phyloP scores from a whole-genome alignment of 306 rosid genomes.

The Mimosa bimucronata region DNA sequence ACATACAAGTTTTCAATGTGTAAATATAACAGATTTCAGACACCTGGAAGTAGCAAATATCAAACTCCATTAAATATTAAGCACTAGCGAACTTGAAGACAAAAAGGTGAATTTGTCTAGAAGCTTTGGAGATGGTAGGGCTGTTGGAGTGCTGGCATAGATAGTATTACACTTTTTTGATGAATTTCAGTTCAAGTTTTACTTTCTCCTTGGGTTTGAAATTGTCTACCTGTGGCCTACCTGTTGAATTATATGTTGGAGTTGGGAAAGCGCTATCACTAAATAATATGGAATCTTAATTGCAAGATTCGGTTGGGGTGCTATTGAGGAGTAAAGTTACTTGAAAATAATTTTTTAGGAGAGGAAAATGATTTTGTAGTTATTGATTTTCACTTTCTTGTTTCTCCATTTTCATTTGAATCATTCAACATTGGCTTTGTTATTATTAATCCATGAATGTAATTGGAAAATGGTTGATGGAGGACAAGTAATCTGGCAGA shows the following conservation, averaged over 20 bases:
- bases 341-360: neutral
- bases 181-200: neutral
- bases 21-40: neutral
- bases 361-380: conserved; percentile 1
- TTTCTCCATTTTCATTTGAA: conserved; percentile 8
- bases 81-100: neutral
- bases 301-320: neutral
- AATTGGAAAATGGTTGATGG: conserved; percentile 15
- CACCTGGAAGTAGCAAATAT: neutral
- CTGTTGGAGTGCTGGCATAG: neutral
- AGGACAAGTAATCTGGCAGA: conserved; percentile 8
- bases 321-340: neutral
- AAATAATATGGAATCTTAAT: neutral
- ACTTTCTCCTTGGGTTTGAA: neutral
- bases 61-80: neutral
- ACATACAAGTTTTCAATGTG: neutral
- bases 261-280: neutral
- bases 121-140: conserved; percentile 9
- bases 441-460: neutral
- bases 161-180: neutral
- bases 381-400: neutral
- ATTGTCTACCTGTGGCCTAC: neutral
- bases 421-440: neutral
- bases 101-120: neutral
- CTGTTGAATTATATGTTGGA: neutral